Evolutionary conservation across 2,329 filamentous ascomycete genomes (phyloP).

Genomic region (Fusarium fracticaudum): DNA sequence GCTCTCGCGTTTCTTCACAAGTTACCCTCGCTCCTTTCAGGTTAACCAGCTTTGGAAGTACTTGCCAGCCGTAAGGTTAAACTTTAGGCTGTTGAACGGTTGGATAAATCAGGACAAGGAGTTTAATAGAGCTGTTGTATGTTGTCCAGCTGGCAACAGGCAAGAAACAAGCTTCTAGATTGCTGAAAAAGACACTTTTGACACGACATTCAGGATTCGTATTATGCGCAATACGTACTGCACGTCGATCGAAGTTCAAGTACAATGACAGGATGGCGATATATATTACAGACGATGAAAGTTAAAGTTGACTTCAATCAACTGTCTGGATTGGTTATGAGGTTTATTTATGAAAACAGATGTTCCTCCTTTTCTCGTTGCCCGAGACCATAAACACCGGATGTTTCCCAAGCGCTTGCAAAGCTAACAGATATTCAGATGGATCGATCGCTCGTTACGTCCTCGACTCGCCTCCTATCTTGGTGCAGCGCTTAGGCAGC

Average conservation of each 20-base stretch:
- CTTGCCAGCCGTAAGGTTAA: not conserved
- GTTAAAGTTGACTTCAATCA: not conserved
- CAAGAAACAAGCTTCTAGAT: not conserved
- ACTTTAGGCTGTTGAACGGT: not conserved
- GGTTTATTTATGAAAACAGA: slow-evolving; percentile 24
- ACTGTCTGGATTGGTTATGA: slow-evolving; percentile 13
- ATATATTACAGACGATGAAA: not conserved
- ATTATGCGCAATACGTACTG: not conserved
- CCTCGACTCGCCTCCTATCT: not conserved
- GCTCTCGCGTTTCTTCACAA: not conserved
- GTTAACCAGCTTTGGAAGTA: not conserved
- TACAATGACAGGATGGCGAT: not conserved
- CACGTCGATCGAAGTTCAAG: not conserved
- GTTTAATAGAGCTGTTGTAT: not conserved
- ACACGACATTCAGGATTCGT: not conserved
- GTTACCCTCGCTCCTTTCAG: not conserved
- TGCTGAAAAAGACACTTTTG: not conserved
- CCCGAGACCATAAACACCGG: slow-evolving; percentile 31
- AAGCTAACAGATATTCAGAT: slow-evolving; percentile 34
- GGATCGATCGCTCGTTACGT: slow-evolving; percentile 1
- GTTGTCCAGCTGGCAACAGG: not conserved
- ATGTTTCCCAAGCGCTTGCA: slow-evolving; percentile 27
- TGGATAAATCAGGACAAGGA: not conserved
- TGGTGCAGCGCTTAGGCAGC: slow-evolving; percentile 36
- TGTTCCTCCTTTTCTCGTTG: slow-evolving; percentile 23